Evolutionary conservation across 495 filamentous ascomycete genomes (phyloP), one percentile per base, ranked within the genome.

Genomic region (Annulohypoxylon nitens): DNA sequence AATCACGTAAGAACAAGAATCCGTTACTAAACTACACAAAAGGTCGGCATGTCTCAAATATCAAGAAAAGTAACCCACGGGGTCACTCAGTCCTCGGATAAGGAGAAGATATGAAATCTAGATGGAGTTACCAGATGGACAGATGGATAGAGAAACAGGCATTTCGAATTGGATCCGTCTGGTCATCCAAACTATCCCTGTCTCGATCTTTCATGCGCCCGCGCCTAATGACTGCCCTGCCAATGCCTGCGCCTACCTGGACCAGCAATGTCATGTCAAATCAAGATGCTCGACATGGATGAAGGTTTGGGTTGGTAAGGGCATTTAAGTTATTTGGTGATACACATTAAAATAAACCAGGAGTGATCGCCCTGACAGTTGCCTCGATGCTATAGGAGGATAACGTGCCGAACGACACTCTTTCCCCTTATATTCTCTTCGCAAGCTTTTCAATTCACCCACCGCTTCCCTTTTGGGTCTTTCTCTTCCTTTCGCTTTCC

Each of bases 201-300:
- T 43, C 54, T 68, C 67, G 67, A 75, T 75, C 67, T 67, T 75
- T 75, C 60, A 75, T 75, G 72, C 72, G 60, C 72, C 63, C 72
- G 67, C 72, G 72, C 72, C 72, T 75, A 75, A 70, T 61, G 55
- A 39, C 69, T 65, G 36, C 61, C 61, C 45, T 43, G 12, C 39
- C 39, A 14, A 30, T 30, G 12, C 39, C 39, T 64, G 53, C 43
- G 51, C 58, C 18, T 25, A 54, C 54, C 26, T 36, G 16, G 37
- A 30, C 30, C 30, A 30, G 30, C 1, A 1, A 30, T 30, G 30
- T 20, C 66, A 47, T 41, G 63, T 48, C 54, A 62, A 66, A 11
- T 20, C 66, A 55, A 55, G 50, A 68, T 69, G 61, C 23, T 50
- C 33, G 61, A 51, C 71, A 74, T 66, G 71, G 66, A 34, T 50